Conservation (phyloP, 139 green algal genomes). For the Chlorella sp. region DNA sequence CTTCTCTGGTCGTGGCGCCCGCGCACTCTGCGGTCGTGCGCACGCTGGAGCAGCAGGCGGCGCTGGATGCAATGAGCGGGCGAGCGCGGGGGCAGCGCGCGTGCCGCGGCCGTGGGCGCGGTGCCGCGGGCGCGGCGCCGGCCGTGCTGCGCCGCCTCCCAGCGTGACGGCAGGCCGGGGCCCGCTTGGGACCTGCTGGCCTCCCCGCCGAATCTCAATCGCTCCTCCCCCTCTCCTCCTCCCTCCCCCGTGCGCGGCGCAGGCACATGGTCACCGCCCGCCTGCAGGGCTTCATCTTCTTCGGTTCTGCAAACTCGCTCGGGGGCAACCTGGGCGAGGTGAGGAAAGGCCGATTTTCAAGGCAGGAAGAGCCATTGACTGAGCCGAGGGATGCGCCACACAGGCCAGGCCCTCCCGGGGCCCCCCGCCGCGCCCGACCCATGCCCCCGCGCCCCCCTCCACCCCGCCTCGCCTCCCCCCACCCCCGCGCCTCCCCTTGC, state of each 20-base stretch:
- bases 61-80: no score
- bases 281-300: conserved; percentile 85
- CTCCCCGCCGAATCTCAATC: no score
- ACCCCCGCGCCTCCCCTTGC: neutral
- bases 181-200: no score
- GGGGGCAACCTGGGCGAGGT: conserved; percentile 27
- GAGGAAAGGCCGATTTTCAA: neutral
- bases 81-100: no score
- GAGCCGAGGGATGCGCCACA: no score
- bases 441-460: conserved; percentile 4
- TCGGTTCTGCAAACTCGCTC: conserved; percentile 54
- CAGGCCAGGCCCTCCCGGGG: neutral
- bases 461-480: no score
- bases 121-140: no score
- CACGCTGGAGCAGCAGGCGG: conserved; percentile 46
- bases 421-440: no score
- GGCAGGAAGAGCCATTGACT: neutral
- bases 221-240: neutral
- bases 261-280: conserved; percentile 50
- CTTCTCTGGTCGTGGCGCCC: conserved; percentile 45
- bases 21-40: conserved; percentile 49
- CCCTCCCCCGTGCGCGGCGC: conserved; percentile 16
- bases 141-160: neutral
- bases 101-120: no score
- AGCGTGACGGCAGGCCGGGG: conserved; percentile 46